phyloP scores from a whole-genome alignment of 2,329 filamentous ascomycete genomes.

The Venturia oleaginea region DNA sequence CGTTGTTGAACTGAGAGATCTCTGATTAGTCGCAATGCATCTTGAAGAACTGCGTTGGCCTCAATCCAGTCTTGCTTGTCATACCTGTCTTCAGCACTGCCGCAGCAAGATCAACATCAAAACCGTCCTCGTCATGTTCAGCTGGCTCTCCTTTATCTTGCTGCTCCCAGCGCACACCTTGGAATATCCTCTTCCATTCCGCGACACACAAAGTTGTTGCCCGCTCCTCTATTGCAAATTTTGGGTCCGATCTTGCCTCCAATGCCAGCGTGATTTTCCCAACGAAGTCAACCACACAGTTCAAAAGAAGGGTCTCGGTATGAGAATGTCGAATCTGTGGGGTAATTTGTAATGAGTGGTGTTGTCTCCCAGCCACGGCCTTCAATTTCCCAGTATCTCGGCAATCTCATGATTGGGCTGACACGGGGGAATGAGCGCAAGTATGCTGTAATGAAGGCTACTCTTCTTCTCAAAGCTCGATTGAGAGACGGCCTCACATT shows the following conservation, averaged over 20 bases:
- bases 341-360: too few relatives aligned
- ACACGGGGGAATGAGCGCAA: too few relatives aligned
- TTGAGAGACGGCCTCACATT: too few relatives aligned
- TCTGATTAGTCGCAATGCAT: not conserved
- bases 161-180: not conserved
- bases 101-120: not conserved
- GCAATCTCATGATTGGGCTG: too few relatives aligned
- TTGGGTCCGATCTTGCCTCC: not conserved
- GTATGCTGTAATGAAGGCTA: too few relatives aligned
- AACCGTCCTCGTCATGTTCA: not conserved
- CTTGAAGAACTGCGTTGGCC: not conserved
- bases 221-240: not conserved
- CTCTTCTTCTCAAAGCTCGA: too few relatives aligned
- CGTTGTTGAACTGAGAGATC: not conserved
- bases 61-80: not conserved
- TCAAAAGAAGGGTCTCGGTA: not conserved
- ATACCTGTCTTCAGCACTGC: not conserved
- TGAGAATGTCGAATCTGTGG: too few relatives aligned
- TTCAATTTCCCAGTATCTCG: too few relatives aligned
- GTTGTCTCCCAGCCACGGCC: too few relatives aligned
- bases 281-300: not conserved
- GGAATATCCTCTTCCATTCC: not conserved
- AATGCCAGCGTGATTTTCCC: not conserved
- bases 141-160: not conserved
- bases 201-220: not conserved